Evolutionary conservation across 1,284 basidiomycete genomes (phyloP).

Genomic region (Apiotrichum gracile): DNA sequence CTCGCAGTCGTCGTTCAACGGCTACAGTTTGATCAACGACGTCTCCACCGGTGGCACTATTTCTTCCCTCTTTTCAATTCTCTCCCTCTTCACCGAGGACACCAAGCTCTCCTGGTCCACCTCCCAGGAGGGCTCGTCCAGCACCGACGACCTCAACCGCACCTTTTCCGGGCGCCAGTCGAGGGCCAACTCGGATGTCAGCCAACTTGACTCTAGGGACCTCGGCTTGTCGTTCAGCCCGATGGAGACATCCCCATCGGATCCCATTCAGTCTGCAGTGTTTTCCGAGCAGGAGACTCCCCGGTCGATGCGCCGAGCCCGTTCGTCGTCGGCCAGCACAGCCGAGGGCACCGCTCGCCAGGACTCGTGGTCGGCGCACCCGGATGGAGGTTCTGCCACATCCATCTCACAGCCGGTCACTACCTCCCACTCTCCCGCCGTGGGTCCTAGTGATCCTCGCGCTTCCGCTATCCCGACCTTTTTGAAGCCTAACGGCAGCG

Average conservation of each 20-base stretch:
- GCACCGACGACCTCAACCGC: conserved; percentile 26
- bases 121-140: conserved; percentile 35
- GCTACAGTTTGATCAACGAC: conserved; percentile 88
- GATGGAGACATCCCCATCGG: background rate
- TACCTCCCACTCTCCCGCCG: background rate
- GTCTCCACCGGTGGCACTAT: conserved; percentile 91
- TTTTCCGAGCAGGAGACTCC: background rate
- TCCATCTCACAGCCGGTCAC: background rate
- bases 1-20: conserved; percentile 57
- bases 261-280: background rate
- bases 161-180: conserved; percentile 12
- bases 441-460: background rate
- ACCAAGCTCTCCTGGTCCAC: conserved; percentile 77
- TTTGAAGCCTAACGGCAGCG: background rate
- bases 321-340: conserved; percentile 3
- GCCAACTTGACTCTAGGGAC: conserved; percentile 32
- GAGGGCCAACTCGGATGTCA: conserved; percentile 44
- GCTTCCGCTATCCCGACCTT: background rate
- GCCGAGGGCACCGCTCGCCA: conserved; percentile 5
- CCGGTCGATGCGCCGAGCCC: background rate
- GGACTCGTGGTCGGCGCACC: background rate
- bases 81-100: conserved; percentile 93
- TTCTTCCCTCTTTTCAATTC: conserved; percentile 91
- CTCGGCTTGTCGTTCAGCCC: conserved; percentile 9
- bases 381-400: background rate